Evolutionary conservation across 306 rosid species (phyloP).

Genomic region (Vicia villosa): DNA sequence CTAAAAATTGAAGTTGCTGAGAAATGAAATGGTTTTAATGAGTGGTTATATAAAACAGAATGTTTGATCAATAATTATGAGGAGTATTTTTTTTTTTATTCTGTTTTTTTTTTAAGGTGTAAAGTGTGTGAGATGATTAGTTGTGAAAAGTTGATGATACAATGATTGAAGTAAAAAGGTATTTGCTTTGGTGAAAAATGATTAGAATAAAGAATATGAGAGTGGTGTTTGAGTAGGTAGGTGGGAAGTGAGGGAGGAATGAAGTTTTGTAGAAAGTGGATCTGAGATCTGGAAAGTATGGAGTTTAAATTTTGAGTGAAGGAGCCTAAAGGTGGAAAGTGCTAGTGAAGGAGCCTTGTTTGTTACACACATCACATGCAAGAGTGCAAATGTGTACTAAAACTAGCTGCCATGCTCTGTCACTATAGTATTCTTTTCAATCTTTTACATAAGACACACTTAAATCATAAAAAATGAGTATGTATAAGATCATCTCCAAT

Average conservation of each 20-base stretch:
- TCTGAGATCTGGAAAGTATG: slow-evolving; percentile 48
- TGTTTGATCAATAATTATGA: slow-evolving; percentile 31
- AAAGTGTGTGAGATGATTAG: slow-evolving; percentile 25
- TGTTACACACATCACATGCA: slow-evolving; percentile 35
- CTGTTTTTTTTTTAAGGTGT: not conserved
- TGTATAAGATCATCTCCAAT: no score
- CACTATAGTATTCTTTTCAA: no score
- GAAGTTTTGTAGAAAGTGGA: slow-evolving; percentile 37
- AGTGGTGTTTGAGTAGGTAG: slow-evolving; percentile 35
- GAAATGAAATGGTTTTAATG: slow-evolving; percentile 29
- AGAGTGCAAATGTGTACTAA: not conserved
- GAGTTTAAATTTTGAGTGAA: slow-evolving; percentile 40
- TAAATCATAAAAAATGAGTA: no score
- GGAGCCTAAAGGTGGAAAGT: slow-evolving; percentile 15
- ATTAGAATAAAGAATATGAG: slow-evolving; percentile 22
- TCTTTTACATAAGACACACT: no score
- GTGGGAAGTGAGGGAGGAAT: slow-evolving; percentile 2
- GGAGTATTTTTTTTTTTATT: not conserved
- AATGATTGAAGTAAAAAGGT: slow-evolving; percentile 33
- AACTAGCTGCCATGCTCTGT: no score
- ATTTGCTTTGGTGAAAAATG: slow-evolving; percentile 22
- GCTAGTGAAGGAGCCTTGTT: slow-evolving; percentile 22
- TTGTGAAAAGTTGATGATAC: slow-evolving; percentile 26
- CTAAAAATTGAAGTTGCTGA: slow-evolving; percentile 7
- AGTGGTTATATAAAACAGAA: slow-evolving; percentile 25